phyloP scores from a whole-genome alignment of 371 early-diverging fungal species.

The Ordospora pajunii region DNA sequence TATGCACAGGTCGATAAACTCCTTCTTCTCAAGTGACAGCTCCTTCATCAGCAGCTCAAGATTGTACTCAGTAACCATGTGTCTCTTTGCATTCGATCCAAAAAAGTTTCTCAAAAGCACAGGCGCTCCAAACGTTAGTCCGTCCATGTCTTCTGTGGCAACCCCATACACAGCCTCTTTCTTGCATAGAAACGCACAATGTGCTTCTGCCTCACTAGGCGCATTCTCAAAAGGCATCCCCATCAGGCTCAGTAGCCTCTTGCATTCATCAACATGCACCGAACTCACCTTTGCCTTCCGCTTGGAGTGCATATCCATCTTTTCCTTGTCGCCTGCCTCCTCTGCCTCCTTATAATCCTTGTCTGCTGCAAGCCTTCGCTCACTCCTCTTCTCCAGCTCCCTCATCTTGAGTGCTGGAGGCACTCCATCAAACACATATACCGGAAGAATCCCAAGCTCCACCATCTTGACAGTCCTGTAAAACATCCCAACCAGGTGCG shows the following conservation, averaged over 20 bases:
- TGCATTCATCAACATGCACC: conserved; percentile 87
- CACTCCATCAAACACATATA: conserved; percentile 97
- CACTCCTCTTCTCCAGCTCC: conserved; percentile 68
- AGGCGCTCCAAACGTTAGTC: conserved; percentile 83
- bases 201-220: conserved; percentile 97
- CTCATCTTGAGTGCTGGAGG: conserved; percentile 81
- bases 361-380: conserved; percentile 65
- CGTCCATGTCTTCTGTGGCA: conserved; percentile 99
- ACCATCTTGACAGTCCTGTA: conserved; percentile 95
- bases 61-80: conserved; percentile 80
- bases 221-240: conserved; percentile 90
- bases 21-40: conserved; percentile 67
- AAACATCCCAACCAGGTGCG: conserved; percentile 93
- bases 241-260: conserved; percentile 77
- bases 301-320: conserved; percentile 75
- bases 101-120: conserved; percentile 84
- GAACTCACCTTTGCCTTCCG: conserved; percentile 82
- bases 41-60: conserved; percentile 73
- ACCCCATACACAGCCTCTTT: conserved; percentile 84
- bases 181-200: conserved; percentile 81
- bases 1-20: conserved; percentile 97
- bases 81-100: conserved; percentile 77
- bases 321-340: conserved; percentile 67
- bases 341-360: conserved; percentile 48
- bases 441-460: conserved; percentile 88